A percentile compares a stretch with the other conserved stretches of the same genome.
These are phyloP conservation scores for Penicillium oxalicum DNA, from an alignment of 2,329 filamentous ascomycete genomes.

Conservation along the genomic window DNA sequence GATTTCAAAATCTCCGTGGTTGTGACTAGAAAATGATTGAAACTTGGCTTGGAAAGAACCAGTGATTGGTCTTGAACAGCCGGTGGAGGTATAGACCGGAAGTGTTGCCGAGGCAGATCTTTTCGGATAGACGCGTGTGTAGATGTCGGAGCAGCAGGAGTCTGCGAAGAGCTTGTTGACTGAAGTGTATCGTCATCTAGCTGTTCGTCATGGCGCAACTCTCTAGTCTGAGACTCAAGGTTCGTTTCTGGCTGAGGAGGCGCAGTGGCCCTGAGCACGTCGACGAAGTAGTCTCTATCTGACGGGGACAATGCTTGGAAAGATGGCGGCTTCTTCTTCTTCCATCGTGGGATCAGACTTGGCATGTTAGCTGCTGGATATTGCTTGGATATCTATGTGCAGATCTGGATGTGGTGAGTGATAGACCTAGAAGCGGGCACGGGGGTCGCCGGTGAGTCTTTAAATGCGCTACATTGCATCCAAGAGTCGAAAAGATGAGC, in stretches of 20 bases:
- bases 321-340: background rate
- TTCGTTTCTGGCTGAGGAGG: background rate
- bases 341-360: background rate
- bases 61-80: background rate
- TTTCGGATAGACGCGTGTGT: no score
- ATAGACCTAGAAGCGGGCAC: background rate
- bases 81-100: no score
- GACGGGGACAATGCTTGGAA: background rate
- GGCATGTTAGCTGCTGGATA: background rate
- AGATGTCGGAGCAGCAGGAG: no score
- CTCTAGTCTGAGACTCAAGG: no score
- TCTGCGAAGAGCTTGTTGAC: no score
- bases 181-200: no score
- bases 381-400: background rate
- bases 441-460: no score
- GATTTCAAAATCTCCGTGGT: background rate
- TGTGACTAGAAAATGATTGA: background rate
- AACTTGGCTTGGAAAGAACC: background rate
- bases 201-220: no score
- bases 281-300: background rate
- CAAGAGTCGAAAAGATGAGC: no score
- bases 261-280: background rate
- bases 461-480: no score
- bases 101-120: no score
- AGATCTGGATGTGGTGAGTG: no score